Conservation (phyloP, 2,329 filamentous ascomycete species). For the Ceratocystis lukuohia region DNA sequence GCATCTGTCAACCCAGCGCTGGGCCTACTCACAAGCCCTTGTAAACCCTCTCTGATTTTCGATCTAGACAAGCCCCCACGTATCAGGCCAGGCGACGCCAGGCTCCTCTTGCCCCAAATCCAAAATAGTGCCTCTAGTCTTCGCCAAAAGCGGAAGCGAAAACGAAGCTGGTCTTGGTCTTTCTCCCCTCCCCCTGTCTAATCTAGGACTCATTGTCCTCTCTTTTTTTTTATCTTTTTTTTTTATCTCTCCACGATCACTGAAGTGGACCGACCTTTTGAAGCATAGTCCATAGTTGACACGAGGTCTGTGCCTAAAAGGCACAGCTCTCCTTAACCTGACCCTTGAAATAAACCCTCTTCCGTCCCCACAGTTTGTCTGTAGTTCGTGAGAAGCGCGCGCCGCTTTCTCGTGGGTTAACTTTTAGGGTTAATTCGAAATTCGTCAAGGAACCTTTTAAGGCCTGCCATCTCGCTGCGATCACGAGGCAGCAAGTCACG, state of each 20-base stretch:
- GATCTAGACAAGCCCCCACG: background rate
- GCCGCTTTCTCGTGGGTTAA: too few species aligned
- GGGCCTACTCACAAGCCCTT: too few species aligned
- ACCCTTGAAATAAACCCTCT: background rate
- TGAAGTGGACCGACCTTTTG: background rate
- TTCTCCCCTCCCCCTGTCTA: background rate
- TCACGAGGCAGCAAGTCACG: background rate
- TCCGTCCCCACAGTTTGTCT: too few species aligned
- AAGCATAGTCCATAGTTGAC: background rate
- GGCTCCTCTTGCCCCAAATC: background rate
- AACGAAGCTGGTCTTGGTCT: background rate
- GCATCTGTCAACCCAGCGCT: too few species aligned
- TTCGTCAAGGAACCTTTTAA: too few species aligned
- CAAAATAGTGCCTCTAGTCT: background rate
- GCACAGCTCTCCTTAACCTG: background rate
- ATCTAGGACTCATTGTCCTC: background rate
- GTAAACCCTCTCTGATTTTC: background rate
- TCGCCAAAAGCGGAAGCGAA: background rate
- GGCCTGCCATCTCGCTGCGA: background rate
- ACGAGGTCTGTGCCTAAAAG: background rate
- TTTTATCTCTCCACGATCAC: background rate
- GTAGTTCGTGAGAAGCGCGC: too few species aligned
- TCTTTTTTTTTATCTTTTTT: slow-evolving; percentile 1
- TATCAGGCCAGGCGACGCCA: background rate
- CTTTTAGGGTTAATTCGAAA: too few species aligned